These are phyloP conservation scores for Tuber calosporum DNA, from an alignment of 495 filamentous ascomycete genomes.

Conservation along the genomic window DNA sequence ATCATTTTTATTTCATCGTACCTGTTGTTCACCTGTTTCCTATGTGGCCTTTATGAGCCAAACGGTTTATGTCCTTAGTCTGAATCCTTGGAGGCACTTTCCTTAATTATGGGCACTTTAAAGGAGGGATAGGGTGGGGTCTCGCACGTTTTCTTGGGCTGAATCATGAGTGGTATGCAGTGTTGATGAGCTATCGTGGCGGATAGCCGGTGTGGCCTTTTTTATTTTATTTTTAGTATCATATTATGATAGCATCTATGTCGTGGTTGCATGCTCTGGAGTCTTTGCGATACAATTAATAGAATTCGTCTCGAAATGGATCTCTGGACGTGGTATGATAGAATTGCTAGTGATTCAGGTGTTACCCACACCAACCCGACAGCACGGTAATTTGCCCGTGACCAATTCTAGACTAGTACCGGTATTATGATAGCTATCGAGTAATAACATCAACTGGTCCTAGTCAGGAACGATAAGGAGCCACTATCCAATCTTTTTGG, in stretches of 20 bases:
- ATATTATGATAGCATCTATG: not conserved
- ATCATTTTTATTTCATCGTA: not conserved
- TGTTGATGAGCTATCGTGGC: not conserved
- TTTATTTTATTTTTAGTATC: not conserved
- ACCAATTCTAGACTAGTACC: not conserved
- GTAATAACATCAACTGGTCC: not conserved
- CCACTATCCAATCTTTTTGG: not conserved
- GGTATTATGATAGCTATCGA: too few relatives aligned
- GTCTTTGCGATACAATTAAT: slow-evolving; percentile 5
- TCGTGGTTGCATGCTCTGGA: slow-evolving; percentile 3
- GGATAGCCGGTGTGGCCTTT: not conserved
- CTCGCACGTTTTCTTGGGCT: not conserved
- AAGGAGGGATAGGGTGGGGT: not conserved
- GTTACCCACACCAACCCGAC: not conserved
- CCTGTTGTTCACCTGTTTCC: not conserved
- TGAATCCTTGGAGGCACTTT: not conserved
- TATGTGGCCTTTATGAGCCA: not conserved
- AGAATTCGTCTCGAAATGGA: not conserved
- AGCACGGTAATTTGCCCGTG: not conserved
- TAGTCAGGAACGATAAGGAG: not conserved
- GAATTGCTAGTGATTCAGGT: not conserved
- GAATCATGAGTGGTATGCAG: not conserved
- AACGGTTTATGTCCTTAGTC: not conserved
- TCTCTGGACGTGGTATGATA: not conserved
- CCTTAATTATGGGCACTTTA: not conserved